Percentiles rank a stretch among this genome's conserved stretches.
Evolutionary conservation across 2,329 filamentous ascomycete genomes (phyloP).

Genomic region (Epichloe scottii): DNA sequence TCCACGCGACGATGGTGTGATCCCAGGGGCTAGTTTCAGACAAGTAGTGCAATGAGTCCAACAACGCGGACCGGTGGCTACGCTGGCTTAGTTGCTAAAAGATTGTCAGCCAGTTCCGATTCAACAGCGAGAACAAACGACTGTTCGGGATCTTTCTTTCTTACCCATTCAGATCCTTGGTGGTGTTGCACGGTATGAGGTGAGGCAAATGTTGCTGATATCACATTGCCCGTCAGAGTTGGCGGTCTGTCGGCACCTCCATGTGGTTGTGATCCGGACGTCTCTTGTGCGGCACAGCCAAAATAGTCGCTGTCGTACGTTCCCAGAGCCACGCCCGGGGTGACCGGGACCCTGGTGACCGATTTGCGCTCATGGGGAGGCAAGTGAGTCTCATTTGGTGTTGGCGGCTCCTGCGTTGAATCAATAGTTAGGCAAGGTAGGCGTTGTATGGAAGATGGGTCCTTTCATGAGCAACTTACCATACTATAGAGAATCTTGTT

Average conservation of each 20-base stretch:
- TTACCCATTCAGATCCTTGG: slow-evolving; percentile 2
- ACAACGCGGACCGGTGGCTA: slow-evolving; percentile 76
- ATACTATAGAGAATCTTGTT: neutral
- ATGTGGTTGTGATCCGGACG: neutral
- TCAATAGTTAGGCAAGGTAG: neutral
- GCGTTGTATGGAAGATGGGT: neutral
- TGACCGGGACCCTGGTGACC: slow-evolving; percentile 3
- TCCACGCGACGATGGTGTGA: slow-evolving; percentile 88
- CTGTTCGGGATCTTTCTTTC: neutral
- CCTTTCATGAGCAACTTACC: neutral
- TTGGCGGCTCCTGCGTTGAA: neutral
- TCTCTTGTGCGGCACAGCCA: neutral
- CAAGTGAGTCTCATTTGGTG: slow-evolving; percentile 2
- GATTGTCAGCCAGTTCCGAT: neutral
- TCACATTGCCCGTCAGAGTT: neutral
- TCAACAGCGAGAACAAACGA: too few relatives aligned
- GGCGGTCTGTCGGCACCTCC: neutral
- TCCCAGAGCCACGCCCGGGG: slow-evolving; percentile 4
- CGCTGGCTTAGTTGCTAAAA: slow-evolving; percentile 26
- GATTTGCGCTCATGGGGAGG: slow-evolving; percentile 5
- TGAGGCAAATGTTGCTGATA: slow-evolving; percentile 3
- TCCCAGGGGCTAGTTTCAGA: slow-evolving; percentile 76
- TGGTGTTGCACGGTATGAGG: slow-evolving; percentile 1
- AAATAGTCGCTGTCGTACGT: slow-evolving; percentile 6
- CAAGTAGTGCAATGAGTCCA: slow-evolving; percentile 79